Evolutionary conservation across 2,329 filamentous ascomycete genomes (phyloP).

Genomic region (Parafenestella ontariensis): DNA sequence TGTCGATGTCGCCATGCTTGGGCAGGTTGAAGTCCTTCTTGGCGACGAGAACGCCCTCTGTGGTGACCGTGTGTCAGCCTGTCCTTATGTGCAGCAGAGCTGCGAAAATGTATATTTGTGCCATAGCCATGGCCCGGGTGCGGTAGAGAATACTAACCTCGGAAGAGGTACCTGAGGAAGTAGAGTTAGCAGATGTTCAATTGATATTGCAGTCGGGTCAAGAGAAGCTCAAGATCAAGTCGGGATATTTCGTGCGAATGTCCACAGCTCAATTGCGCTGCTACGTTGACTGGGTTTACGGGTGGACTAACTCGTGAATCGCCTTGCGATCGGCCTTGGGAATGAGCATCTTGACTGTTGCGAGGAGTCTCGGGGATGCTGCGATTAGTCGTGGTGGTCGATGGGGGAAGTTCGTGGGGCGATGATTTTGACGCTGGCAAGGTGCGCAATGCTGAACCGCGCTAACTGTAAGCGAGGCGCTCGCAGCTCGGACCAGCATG

Average conservation of each 20-base stretch:
- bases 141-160: constrained; percentile 47
- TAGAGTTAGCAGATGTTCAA: constrained; percentile 31
- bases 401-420: constrained; percentile 23
- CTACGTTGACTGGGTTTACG: constrained; percentile 20
- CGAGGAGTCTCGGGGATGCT: constrained; percentile 34
- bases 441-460: no score
- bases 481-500: neutral
- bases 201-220: constrained; percentile 7
- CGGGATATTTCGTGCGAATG: constrained; percentile 39
- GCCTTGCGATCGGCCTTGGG: constrained; percentile 99
- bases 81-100: constrained; percentile 47
- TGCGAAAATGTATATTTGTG: constrained; percentile 42
- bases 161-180: constrained; percentile 49
- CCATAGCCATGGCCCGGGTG: constrained; percentile 49
- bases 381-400: constrained; percentile 22
- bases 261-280: constrained; percentile 34
- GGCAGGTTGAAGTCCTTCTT: constrained; percentile 99
- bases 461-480: constrained; percentile 16
- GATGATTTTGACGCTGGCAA: no score
- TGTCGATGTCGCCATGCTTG: constrained; percentile 98
- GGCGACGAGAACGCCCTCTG: constrained; percentile 86
- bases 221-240: constrained; percentile 37
- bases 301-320: constrained; percentile 97
- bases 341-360: constrained; percentile 76
- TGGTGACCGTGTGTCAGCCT: constrained; percentile 54